Evolutionary conservation across 768 basidiomycete genomes (phyloP), one percentile per base, ranked within the genome.

Genomic region (Leccinum truebloodii): DNA sequence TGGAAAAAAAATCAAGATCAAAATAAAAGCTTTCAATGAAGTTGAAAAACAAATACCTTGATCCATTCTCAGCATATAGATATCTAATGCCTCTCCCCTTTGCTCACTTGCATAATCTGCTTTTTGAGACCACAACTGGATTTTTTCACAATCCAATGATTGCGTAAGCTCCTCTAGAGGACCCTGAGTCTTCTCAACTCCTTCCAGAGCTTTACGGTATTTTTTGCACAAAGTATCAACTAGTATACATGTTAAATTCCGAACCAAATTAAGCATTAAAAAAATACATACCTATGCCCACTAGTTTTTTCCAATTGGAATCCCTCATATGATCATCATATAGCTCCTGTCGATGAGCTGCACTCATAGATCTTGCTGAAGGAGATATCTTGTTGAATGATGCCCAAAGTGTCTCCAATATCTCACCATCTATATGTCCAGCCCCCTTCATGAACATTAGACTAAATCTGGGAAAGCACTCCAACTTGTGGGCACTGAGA

Each of bases 381-480:
- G 65, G 32, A 0, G 72, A 70, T 0, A 73, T 65, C 2, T 69
- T 61, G 41, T 78, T 77, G 0, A 77, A 58, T 0, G 58, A 30
- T 0, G 67, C 57, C 76, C 76, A 79, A 0, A 78, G 49, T 0
- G 72, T 74, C 41, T 78, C 76, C 8, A 79, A 30, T 3, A 77
- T 75, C 46, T 78, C 72, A 0, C 75, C 73, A 50, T 76, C 73
- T 0, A 75, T 49, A 8, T 73, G 62, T 0, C 73, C 71, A 0
- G 63, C 65, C 0, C 76, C 76, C 10, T 24, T 18, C 6, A 2
- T 44, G 49, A 10, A 78, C 59, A 59, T 50, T 0, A 57, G 35
- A 4, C 35, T 68, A 28, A 69, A 79, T 0, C 69, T 50, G 3
- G 67, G 48, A 8, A 70, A 61, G 50, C 75, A 77, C 0, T 56